Base-by-base conservation (phyloP, 768 basidiomycete genomes). In the Russula dissimulans region DNA sequence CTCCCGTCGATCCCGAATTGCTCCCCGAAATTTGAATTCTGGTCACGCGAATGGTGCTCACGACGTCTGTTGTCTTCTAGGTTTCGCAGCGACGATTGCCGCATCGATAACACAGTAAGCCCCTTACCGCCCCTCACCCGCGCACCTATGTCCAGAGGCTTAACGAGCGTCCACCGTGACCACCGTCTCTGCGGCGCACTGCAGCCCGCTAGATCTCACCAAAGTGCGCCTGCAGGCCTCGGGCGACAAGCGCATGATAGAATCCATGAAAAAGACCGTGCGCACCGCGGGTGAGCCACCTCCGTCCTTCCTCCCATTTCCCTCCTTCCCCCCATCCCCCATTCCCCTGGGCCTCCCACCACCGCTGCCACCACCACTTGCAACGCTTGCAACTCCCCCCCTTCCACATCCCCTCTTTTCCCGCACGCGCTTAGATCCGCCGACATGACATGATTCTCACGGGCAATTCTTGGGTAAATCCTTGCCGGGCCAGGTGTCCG, bases 141-240 rank as follows among this genome's bases (percentile, higher is more conserved):
- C 22, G 14, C 15, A 11, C 29, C 17, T 17, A 10, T 10, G 8
- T 14, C 50, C 56, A 36, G 10, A 36, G 34, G 5, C 34, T 36
- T 10, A 36, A 36, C 10, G 34, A 36, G 51, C 11, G 44, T n/a
- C 22, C 32, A 6, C 4, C 22, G 42, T 31, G 46, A 8, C 42
- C 22, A 8, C 42, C n/a, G 2, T 26, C 22, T 26, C 22, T 26
- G 22, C 22, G 22, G 22, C 22, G 22, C 22, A 2, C 22, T 26
- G 22, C 68, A 88, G 87, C 71, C 90, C 91, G 32, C 76, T 93
- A 51, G 90, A 93, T 76, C 78, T 95, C 57, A 95, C 92, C 29
- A 95, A 95, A 78, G 90, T 93, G 70, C 82, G 92, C 56, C 76
- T 95, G 60, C 92, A 95, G 72, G 91, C 92, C 5, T 89, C 90